Conservation (phyloP, 768 basidiomycete species). For the Trametes gibbosa region DNA sequence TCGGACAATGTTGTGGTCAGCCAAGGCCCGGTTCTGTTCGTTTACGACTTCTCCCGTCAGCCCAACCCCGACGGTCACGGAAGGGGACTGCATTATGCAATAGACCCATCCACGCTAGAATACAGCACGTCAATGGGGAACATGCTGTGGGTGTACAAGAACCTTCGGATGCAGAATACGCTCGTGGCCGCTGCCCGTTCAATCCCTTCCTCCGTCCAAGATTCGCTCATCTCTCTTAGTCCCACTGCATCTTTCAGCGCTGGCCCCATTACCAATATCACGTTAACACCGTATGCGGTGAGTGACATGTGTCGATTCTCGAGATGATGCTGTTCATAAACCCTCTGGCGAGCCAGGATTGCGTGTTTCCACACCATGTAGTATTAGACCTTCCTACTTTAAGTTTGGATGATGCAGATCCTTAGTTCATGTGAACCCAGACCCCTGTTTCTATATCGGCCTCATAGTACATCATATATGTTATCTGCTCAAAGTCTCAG, state of each 20-base stretch:
- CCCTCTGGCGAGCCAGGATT: neutral
- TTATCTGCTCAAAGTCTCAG: no score
- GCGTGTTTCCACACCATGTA: neutral
- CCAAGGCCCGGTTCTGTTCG: neutral
- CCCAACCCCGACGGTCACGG: neutral
- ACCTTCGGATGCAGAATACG: no score
- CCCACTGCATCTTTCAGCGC: neutral
- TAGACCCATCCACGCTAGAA: neutral
- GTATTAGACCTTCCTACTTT: neutral
- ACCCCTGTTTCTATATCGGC: no score
- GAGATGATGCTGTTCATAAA: no score
- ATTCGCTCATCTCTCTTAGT: no score
- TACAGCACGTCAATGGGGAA: no score
- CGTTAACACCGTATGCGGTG: neutral
- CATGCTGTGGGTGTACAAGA: no score
- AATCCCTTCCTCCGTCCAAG: neutral
- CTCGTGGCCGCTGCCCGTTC: neutral
- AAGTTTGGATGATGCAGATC: neutral
- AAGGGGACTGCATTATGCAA: neutral
- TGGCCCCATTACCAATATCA: neutral
- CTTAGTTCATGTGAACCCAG: no score
- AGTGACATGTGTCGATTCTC: no score
- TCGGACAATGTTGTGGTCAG: neutral
- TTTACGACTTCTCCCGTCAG: neutral
- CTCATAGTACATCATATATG: no score